Evolutionary conservation across 2,329 filamentous ascomycete species (phyloP).

Genomic region (Pseudogymnoascus sp.): DNA sequence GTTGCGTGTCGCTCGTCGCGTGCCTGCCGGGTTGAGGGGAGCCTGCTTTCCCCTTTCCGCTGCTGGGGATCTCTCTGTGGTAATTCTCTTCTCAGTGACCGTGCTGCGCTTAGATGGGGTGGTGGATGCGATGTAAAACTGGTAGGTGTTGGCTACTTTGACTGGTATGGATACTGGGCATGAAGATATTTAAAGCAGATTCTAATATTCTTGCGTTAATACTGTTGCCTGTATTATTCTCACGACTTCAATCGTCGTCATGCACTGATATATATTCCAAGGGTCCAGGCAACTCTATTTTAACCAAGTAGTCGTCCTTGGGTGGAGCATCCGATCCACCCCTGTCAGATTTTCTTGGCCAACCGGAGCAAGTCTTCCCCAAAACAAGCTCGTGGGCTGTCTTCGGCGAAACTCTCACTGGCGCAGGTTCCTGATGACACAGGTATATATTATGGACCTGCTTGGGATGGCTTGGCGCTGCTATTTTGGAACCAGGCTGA

Average conservation of each 20-base stretch:
- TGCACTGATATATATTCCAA: background rate
- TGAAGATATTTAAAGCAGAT: background rate
- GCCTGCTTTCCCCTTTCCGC: background rate
- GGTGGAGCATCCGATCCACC: background rate
- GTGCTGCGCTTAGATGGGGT: background rate
- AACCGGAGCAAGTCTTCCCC: background rate
- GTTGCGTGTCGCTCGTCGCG: background rate
- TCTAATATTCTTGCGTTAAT: background rate
- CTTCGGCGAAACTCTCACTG: background rate
- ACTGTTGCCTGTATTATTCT: background rate
- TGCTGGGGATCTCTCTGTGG: background rate
- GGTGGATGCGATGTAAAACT: background rate
- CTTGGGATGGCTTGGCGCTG: background rate
- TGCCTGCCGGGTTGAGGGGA: background rate
- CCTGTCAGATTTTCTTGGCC: background rate
- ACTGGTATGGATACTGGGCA: background rate
- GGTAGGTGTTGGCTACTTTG: background rate
- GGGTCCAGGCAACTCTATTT: background rate
- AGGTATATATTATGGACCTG: background rate
- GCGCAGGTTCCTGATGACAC: background rate
- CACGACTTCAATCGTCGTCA: background rate
- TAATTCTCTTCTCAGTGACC: background rate
- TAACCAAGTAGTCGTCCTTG: background rate
- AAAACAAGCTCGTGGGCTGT: background rate
- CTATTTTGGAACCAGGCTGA: background rate